These are phyloP conservation scores for Linnemannia exigua DNA, from an alignment of 192 early-diverging fungal species.

Conservation along the genomic window DNA sequence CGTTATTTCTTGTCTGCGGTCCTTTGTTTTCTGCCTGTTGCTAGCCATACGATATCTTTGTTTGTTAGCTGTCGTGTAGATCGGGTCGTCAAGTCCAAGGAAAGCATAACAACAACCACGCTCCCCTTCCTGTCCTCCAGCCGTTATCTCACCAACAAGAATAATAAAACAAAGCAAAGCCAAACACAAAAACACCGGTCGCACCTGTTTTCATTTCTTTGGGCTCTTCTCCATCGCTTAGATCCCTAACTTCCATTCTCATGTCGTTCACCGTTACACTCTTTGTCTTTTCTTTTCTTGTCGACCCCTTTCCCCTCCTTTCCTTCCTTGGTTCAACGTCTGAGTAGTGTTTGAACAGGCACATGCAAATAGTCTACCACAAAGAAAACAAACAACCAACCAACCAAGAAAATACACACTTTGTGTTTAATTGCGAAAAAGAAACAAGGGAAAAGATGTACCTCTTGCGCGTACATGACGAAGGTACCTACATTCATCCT, in stretches of 20 bases:
- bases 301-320: neutral
- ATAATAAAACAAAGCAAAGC: neutral
- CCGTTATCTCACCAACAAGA: neutral
- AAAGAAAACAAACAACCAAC: neutral
- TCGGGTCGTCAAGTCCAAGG: neutral
- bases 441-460: no score
- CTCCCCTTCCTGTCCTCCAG: neutral
- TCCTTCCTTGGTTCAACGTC: neutral
- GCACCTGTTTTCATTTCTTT: neutral
- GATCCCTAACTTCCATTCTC: neutral
- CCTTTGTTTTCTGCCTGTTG: no score
- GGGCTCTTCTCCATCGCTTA: neutral
- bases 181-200: no score
- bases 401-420: no score
- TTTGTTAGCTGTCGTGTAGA: no score
- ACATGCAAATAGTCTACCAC: neutral
- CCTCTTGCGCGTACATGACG: neutral
- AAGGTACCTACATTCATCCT: neutral
- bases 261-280: neutral
- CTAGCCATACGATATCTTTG: no score
- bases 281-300: neutral
- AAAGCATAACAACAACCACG: neutral
- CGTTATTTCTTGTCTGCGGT: no score
- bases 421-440: no score
- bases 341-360: neutral